Evolutionary conservation across 75 land plant species (phyloP), one percentile per base, ranked within the genome.

Genomic region (Isoetes taiwanensis): DNA sequence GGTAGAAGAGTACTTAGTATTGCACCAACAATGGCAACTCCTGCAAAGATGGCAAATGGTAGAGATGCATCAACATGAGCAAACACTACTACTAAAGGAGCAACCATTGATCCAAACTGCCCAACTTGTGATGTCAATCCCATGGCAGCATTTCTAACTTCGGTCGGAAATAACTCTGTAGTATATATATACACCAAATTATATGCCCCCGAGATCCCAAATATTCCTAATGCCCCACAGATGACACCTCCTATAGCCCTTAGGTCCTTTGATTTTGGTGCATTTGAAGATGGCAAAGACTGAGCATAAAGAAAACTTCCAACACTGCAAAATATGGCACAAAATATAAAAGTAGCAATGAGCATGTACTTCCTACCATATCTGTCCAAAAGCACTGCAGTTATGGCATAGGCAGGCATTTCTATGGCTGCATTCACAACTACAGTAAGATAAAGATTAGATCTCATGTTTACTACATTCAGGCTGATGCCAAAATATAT

Each of bases 401-500:
- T 58, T 24, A 73, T 0, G 0, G 67, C 31, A 6, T 69, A 34
- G 1, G 77, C 61, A 0, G 80, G 86, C 4, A 83, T 21, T 58
- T 83, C 86, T 17, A 66, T 30, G 6, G 79, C 38, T 0, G 77
- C 86, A 54, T 80, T 83, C 12, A 76, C 34, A 0, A 73, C 30
- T 8, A 77, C 66, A 38, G 72, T 76, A 25, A 76, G 25, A 66
- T 80, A 76, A 5, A 68, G 54, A 32, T 80, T 70, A 50, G 62
- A 63, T 0, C 55, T 41, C 21, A 83, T 30, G 28, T 62, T 65
- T 12, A 77, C 83, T 0, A 83, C 53, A 27, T 57, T 74, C 2
- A 80, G 61, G 1, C 72, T 76, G 67, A 83, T 62, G 28, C 77
- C 78, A 34, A 62, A 79, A 64, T 83, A 83, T 6, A 73, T 72